phyloP scores from a whole-genome alignment of 306 rosid genomes.

The Prunus kanzakura region DNA sequence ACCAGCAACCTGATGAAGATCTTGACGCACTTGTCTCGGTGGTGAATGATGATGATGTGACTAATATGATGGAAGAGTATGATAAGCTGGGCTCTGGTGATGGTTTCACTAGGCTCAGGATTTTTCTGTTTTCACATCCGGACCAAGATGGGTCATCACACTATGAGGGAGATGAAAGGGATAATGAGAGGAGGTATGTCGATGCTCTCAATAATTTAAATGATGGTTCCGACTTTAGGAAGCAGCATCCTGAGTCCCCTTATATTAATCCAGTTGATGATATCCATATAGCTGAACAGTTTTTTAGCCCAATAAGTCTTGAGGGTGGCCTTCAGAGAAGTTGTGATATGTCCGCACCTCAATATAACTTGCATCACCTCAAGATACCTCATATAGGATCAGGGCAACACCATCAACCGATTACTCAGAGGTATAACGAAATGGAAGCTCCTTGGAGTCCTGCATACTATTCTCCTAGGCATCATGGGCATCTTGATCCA shows the following conservation, averaged over 20 bases:
- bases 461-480: slow-evolving; percentile 86
- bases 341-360: slow-evolving; percentile 54
- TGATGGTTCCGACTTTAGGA: slow-evolving; percentile 72
- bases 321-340: slow-evolving; percentile 78
- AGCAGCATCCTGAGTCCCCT: slow-evolving; percentile 56
- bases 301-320: slow-evolving; percentile 46
- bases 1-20: slow-evolving; percentile 98
- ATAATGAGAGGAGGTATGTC: slow-evolving; percentile 89
- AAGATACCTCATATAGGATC: slow-evolving; percentile 53
- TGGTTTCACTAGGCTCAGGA: slow-evolving; percentile 92
- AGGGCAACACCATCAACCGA: slow-evolving; percentile 61
- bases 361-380: slow-evolving; percentile 58
- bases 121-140: slow-evolving; percentile 72
- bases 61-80: slow-evolving; percentile 99
- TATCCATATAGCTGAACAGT: slow-evolving; percentile 53
- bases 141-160: slow-evolving; percentile 72
- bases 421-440: slow-evolving; percentile 70
- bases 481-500: slow-evolving; percentile 63
- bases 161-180: slow-evolving; percentile 81
- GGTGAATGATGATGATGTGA: slow-evolving; percentile 92
- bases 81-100: slow-evolving; percentile 87
- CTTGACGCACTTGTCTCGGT: slow-evolving; percentile 96
- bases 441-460: slow-evolving; percentile 89
- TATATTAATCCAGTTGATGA: slow-evolving; percentile 56
- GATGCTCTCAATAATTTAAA: slow-evolving; percentile 87